Percentiles rank a stretch among this genome's conserved stretches.
Evolutionary conservation across 495 filamentous ascomycete species (phyloP).

Genomic region (Annulohypoxylon stygium): DNA sequence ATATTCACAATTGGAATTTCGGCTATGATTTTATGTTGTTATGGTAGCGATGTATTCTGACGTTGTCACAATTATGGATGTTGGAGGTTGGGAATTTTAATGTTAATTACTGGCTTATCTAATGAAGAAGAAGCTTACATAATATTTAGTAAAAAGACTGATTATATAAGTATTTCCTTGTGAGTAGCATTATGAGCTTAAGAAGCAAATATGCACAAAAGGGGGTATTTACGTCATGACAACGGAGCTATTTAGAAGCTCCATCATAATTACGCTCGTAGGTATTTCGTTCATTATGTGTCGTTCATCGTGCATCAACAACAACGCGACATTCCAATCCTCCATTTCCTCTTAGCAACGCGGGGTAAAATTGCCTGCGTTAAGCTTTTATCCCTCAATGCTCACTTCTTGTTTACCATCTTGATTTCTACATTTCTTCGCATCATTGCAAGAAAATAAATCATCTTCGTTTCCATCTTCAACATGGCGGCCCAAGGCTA

Average conservation of each 20-base stretch:
- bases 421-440: slow-evolving; percentile 6
- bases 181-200: not conserved
- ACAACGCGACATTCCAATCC: slow-evolving; percentile 38
- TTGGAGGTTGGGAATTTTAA: not conserved
- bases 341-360: slow-evolving; percentile 27
- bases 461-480: slow-evolving; percentile 53
- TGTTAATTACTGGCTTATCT: not conserved
- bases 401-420: slow-evolving; percentile 14
- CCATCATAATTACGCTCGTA: not conserved
- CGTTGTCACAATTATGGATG: not conserved
- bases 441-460: slow-evolving; percentile 53
- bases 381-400: slow-evolving; percentile 21
- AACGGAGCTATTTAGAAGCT: slow-evolving; percentile 1
- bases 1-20: not conserved
- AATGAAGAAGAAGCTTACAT: not conserved
- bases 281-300: not conserved
- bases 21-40: not conserved
- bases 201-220: not conserved
- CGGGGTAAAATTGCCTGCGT: slow-evolving; percentile 39
- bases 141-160: not conserved
- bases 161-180: not conserved
- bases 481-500: slow-evolving; percentile 71
- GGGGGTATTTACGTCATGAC: slow-evolving; percentile 43
- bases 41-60: not conserved
- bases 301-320: slow-evolving; percentile 33